Percentiles rank a stretch among this genome's conserved stretches.
Conservation (phyloP, 805 yeast genomes). For the Candida broadrunensis region DNA sequence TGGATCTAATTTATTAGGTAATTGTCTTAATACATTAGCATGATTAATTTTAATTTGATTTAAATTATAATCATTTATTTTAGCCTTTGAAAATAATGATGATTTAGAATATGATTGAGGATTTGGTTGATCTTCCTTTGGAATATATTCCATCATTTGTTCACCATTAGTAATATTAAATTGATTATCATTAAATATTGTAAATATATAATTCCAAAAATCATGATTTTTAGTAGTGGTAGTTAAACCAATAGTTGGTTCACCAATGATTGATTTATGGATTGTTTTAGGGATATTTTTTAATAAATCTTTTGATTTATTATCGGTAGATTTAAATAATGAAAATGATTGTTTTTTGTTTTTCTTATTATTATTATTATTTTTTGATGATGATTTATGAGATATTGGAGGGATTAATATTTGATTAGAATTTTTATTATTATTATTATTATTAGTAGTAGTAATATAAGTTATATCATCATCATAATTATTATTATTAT, state of each 20-base stretch:
- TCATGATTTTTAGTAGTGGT: constrained; percentile 5
- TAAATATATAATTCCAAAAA: constrained; percentile 19
- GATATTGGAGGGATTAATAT: too few relatives aligned
- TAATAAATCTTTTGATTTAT: too few relatives aligned
- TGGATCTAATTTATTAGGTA: constrained; percentile 24
- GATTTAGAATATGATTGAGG: neutral
- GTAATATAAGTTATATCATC: too few relatives aligned
- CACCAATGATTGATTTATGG: neutral
- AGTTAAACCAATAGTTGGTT: neutral
- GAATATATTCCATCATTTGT: constrained; percentile 1
- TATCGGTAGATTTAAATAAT: too few relatives aligned
- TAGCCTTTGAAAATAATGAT: neutral
- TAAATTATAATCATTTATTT: neutral
- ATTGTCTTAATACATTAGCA: constrained; percentile 1
- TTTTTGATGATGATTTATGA: too few relatives aligned
- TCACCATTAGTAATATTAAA: constrained; percentile 1
- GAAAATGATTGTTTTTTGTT: too few relatives aligned
- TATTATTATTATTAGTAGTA: too few relatives aligned
- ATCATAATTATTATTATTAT: too few relatives aligned
- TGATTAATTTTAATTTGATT: constrained; percentile 1
- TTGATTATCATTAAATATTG: constrained; percentile 8
- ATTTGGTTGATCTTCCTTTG: neutral
- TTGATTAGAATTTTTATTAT: too few relatives aligned
- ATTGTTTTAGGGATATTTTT: neutral
- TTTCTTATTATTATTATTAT: too few relatives aligned